Evolutionary conservation across 2,329 filamentous ascomycete genomes (phyloP).

Genomic region (Cadophora luteo-olivacea): DNA sequence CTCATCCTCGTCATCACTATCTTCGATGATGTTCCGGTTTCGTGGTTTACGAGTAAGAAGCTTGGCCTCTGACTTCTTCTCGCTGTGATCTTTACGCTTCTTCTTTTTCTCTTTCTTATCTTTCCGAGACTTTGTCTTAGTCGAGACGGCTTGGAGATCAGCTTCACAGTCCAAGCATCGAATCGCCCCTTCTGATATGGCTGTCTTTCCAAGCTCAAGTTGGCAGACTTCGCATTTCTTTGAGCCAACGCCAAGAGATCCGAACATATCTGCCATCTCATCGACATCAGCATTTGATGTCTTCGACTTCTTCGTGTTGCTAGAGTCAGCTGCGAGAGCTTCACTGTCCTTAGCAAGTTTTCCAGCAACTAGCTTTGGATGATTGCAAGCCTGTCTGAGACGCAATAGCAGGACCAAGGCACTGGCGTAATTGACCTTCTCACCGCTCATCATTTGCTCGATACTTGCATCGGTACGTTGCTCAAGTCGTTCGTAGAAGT

Average conservation of each 20-base stretch:
- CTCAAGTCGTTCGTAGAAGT: constrained; percentile 86
- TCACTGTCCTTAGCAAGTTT: constrained; percentile 90
- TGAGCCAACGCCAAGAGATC: constrained; percentile 67
- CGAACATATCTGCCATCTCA: constrained; percentile 84
- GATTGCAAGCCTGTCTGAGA: constrained; percentile 92
- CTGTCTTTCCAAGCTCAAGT: constrained; percentile 41
- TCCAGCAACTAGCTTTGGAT: constrained; percentile 84
- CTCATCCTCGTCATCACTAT: constrained; percentile 68
- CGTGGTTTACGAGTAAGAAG: constrained; percentile 56
- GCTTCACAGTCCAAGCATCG: constrained; percentile 77
- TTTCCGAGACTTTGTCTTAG: constrained; percentile 50
- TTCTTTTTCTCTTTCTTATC: constrained; percentile 48
- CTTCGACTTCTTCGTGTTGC: constrained; percentile 52
- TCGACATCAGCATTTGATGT: constrained; percentile 68
- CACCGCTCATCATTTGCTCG: constrained; percentile 84
- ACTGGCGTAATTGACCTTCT: constrained; percentile 85
- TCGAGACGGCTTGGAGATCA: constrained; percentile 69
- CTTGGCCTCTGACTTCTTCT: constrained; percentile 41
- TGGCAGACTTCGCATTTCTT: constrained; percentile 46
- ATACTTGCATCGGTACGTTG: constrained; percentile 85
- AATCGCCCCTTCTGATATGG: constrained; percentile 52
- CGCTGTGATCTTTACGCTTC: constrained; percentile 35
- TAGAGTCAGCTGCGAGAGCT: constrained; percentile 70
- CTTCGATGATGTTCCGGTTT: constrained; percentile 63
- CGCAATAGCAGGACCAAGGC: constrained; percentile 91